phyloP scores from a whole-genome alignment of 345 rosid genomes.

The Heritiera fomes region DNA sequence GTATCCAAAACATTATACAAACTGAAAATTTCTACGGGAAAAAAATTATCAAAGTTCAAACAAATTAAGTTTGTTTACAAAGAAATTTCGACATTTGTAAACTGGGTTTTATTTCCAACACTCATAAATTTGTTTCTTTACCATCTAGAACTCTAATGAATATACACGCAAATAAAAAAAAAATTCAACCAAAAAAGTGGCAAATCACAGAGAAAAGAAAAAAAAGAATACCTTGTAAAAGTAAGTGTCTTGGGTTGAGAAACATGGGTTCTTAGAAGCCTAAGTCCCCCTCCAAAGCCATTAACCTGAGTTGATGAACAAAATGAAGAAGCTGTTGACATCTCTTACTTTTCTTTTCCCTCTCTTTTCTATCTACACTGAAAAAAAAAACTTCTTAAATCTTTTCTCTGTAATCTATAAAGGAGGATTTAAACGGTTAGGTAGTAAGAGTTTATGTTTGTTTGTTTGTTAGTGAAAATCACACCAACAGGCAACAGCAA shows the following conservation, averaged over 20 bases:
- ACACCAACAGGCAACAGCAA: background rate
- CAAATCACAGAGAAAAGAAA: background rate
- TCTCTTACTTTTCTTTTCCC: constrained; percentile 21
- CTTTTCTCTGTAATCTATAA: constrained; percentile 4
- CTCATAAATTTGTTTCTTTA: background rate
- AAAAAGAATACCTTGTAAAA: constrained; percentile 41
- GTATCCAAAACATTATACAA: background rate
- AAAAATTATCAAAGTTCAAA: background rate
- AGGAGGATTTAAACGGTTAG: constrained; percentile 11
- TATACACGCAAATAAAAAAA: background rate
- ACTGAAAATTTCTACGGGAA: background rate
- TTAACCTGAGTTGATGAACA: constrained; percentile 62
- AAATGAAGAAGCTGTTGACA: constrained; percentile 63
- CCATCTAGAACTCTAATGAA: background rate
- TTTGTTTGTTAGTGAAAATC: constrained; percentile 16
- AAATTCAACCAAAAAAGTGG: background rate
- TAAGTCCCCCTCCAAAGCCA: constrained; percentile 52
- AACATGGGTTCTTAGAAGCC: constrained; percentile 38
- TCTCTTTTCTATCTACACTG: constrained; percentile 10
- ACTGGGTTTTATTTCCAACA: constrained; percentile 14
- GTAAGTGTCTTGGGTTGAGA: constrained; percentile 42
- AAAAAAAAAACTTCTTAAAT: background rate
- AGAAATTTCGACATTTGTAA: constrained; percentile 5
- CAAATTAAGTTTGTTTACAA: background rate
- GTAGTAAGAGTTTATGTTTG: constrained; percentile 15